Evolutionary conservation across 495 filamentous ascomycete species (phyloP).

Genomic region (Xylaria sp.): DNA sequence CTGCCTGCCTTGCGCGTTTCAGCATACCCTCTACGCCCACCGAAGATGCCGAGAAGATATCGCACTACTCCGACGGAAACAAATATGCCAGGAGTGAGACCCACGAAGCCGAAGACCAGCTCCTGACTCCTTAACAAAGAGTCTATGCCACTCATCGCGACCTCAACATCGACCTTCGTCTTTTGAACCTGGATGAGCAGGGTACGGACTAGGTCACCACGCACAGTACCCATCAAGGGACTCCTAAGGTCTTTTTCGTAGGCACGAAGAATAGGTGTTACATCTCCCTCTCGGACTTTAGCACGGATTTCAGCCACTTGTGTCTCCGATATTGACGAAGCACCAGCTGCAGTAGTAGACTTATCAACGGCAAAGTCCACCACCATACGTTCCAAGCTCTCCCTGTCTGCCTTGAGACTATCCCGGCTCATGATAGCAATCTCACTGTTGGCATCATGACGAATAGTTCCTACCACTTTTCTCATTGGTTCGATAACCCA

Average conservation of each 20-base stretch:
- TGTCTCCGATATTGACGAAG: conserved; percentile 53
- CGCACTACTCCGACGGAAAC: conserved; percentile 77
- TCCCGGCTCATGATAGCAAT: conserved; percentile 95
- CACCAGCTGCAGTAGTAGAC: conserved; percentile 58
- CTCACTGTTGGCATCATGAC: conserved; percentile 87
- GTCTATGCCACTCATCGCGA: conserved; percentile 94
- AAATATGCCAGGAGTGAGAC: conserved; percentile 86
- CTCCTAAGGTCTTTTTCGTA: conserved; percentile 86
- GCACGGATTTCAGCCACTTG: conserved; percentile 73
- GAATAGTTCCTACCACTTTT: conserved; percentile 88
- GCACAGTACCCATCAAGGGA: conserved; percentile 79
- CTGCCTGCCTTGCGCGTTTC: conserved; percentile 65
- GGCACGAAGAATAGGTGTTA: conserved; percentile 87
- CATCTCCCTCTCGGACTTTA: conserved; percentile 87
- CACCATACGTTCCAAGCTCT: conserved; percentile 95
- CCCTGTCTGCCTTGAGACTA: conserved; percentile 85
- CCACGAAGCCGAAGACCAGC: conserved; percentile 95
- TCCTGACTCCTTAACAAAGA: conserved; percentile 92
- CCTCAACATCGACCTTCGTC: conserved; percentile 97
- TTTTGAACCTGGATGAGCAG: conserved; percentile 97
- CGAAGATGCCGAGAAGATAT: conserved; percentile 72
- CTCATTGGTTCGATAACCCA: conserved; percentile 88
- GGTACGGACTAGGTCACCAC: conserved; percentile 86
- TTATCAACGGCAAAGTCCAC: conserved; percentile 90
- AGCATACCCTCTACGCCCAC: conserved; percentile 69